phyloP scores from a whole-genome alignment of 2,329 filamentous ascomycete species.

The Harringtonia lauricola region DNA sequence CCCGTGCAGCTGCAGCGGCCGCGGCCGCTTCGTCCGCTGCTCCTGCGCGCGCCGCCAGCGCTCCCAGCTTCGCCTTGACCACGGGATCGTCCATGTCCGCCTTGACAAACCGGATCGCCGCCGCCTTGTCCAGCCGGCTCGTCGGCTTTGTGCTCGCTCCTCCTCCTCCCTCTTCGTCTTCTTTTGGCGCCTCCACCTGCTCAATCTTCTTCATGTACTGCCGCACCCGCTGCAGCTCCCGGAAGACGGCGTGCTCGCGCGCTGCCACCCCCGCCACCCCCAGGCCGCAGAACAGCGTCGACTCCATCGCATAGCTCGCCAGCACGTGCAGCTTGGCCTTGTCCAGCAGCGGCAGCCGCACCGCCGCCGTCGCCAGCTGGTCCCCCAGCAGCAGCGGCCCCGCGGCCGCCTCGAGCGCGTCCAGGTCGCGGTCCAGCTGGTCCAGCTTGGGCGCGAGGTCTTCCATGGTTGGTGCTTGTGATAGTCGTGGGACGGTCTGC shows the following conservation, averaged over 20 bases:
- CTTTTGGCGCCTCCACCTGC: slow-evolving; percentile 54
- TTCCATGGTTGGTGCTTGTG: slow-evolving; percentile 7
- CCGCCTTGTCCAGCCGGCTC: slow-evolving; percentile 56
- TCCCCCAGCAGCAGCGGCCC: slow-evolving; percentile 51
- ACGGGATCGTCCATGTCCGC: slow-evolving; percentile 54
- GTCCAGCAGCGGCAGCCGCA: slow-evolving; percentile 52
- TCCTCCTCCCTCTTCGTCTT: slow-evolving; percentile 11
- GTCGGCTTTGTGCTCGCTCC: slow-evolving; percentile 24
- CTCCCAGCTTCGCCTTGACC: slow-evolving; percentile 41
- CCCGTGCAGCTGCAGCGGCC: not conserved
- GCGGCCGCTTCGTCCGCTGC: not conserved
- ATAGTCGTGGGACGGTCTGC: not conserved
- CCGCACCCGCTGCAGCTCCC: slow-evolving; percentile 75
- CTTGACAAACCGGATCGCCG: slow-evolving; percentile 72
- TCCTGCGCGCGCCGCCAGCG: slow-evolving; percentile 24
- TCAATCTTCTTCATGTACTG: slow-evolving; percentile 94
- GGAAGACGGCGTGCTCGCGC: slow-evolving; percentile 75
- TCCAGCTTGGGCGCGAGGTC: slow-evolving; percentile 59
- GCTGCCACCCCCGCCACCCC: slow-evolving; percentile 69
- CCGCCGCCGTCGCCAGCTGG: not conserved
- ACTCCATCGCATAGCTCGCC: slow-evolving; percentile 80
- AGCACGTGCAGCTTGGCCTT: slow-evolving; percentile 91
- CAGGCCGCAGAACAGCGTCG: slow-evolving; percentile 73
- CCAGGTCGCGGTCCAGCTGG: slow-evolving; percentile 66
- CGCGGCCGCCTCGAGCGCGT: slow-evolving; percentile 64